These are phyloP conservation scores for Hippophae rhamnoides DNA, from an alignment of 306 rosid species.

Conservation along the genomic window DNA sequence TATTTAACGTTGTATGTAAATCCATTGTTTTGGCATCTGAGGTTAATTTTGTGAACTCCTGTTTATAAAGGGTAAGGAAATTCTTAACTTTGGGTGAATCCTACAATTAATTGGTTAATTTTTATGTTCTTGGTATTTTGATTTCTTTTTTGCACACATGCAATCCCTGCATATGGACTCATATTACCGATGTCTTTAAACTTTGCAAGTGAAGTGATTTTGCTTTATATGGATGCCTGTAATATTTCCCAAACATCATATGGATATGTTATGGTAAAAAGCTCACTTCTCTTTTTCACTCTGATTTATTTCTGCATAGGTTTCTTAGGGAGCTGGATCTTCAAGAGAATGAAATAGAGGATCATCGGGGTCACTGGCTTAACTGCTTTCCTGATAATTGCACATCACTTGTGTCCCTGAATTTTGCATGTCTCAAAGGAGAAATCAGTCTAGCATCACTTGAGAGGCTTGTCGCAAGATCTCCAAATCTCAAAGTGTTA, in stretches of 20 bases:
- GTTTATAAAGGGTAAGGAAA: neutral
- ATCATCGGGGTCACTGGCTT: constrained; percentile 78
- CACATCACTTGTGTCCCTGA: constrained; percentile 73
- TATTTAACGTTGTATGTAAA: too few relatives aligned
- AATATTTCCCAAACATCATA: neutral
- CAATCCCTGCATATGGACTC: neutral
- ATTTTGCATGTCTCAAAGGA: constrained; percentile 89
- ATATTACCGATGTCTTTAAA: too few relatives aligned
- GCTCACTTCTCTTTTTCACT: neutral
- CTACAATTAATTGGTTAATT: neutral
- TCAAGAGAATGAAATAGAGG: constrained; percentile 92
- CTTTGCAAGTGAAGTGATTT: too few relatives aligned
- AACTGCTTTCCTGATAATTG: constrained; percentile 77
- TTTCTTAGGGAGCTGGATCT: constrained; percentile 80
- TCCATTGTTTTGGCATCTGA: too few relatives aligned
- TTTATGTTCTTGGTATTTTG: neutral
- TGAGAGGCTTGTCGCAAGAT: constrained; percentile 82
- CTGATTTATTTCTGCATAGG: constrained; percentile 24
- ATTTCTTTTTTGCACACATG: neutral
- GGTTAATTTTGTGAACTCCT: neutral
- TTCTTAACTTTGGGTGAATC: neutral
- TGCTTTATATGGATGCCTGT: too few relatives aligned
- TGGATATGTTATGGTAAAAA: neutral
- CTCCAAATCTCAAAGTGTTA: constrained; percentile 72
- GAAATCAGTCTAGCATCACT: constrained; percentile 58